A percentile compares a stretch with the other conserved stretches of the same genome.
Conservation (phyloP, 257 asterid species). For the Vinca minor region DNA sequence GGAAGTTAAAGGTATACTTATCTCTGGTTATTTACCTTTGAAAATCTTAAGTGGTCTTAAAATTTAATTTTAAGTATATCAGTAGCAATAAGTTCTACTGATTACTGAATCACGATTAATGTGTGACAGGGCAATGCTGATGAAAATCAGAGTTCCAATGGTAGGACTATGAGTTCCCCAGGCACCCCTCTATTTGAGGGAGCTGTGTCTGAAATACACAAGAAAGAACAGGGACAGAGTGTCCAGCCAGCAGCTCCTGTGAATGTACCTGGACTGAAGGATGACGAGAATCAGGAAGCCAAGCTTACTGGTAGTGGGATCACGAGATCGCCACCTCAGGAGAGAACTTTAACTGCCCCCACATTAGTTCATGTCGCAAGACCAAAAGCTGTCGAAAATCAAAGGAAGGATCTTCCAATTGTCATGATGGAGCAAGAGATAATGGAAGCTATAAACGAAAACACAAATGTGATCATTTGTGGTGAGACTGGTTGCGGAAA, state of each 20-base stretch:
- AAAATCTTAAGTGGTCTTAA: neutral
- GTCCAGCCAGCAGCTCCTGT: conserved; percentile 32
- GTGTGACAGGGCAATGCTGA: conserved; percentile 33
- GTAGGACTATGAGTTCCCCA: conserved; percentile 15
- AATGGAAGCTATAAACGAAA: conserved; percentile 82
- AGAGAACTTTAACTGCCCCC: conserved; percentile 37
- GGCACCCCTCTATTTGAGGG: conserved; percentile 17
- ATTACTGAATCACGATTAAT: conserved; percentile 2
- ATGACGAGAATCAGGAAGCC: conserved; percentile 32
- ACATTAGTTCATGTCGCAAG: conserved; percentile 63
- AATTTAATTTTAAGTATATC: conserved; percentile 1
- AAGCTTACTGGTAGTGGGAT: conserved; percentile 18
- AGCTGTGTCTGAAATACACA: conserved; percentile 12
- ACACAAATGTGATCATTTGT: conserved; percentile 64
- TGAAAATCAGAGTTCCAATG: conserved; percentile 19
- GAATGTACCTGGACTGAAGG: conserved; percentile 50
- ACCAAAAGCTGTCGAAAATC: conserved; percentile 66
- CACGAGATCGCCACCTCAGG: conserved; percentile 16
- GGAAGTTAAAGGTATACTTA: conserved; percentile 32
- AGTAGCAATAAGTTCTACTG: neutral
- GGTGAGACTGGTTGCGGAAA: conserved; percentile 99
- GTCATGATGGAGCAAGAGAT: conserved; percentile 98
- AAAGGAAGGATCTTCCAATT: conserved; percentile 70
- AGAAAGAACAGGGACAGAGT: neutral
- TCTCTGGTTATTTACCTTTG: neutral